Conservation (phyloP, 2,329 filamentous ascomycete genomes). For the Penicillium sp. region DNA sequence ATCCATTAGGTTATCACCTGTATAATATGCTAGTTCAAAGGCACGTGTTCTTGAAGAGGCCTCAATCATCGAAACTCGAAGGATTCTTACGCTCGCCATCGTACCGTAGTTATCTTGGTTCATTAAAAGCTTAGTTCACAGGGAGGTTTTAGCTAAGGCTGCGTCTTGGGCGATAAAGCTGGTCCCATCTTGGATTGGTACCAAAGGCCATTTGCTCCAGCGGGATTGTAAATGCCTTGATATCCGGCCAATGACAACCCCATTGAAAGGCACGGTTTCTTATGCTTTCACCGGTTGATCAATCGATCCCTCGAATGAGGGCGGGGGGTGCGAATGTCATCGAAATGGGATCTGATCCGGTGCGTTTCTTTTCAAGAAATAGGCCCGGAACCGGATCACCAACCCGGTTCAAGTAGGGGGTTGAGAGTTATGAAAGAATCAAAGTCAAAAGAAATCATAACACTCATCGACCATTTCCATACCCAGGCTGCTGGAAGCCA, state of each 20-base stretch:
- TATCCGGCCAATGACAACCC: not conserved
- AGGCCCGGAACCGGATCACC: not conserved
- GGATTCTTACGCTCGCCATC: not conserved
- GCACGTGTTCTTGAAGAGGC: too few relatives aligned
- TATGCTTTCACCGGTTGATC: not conserved
- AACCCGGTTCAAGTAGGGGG: not conserved
- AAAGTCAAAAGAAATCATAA: not conserved
- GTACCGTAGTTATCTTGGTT: not conserved
- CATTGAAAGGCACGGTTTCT: not conserved
- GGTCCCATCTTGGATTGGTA: not conserved
- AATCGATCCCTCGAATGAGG: not conserved
- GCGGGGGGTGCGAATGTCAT: not conserved
- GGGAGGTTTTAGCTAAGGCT: not conserved
- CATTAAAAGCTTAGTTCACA: not conserved
- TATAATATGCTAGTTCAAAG: too few relatives aligned
- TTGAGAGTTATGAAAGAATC: not conserved
- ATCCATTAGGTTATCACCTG: too few relatives aligned
- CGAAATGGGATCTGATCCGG: not conserved
- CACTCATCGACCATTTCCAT: constrained; percentile 42
- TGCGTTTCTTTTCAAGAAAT: not conserved
- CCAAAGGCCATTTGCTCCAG: not conserved
- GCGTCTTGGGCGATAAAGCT: not conserved
- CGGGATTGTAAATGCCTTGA: not conserved
- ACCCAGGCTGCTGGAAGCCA: constrained; percentile 48
- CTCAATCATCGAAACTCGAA: not conserved